phyloP scores from a whole-genome alignment of 352 stramenopile genomes.

The Nothophytophthora sp. region DNA sequence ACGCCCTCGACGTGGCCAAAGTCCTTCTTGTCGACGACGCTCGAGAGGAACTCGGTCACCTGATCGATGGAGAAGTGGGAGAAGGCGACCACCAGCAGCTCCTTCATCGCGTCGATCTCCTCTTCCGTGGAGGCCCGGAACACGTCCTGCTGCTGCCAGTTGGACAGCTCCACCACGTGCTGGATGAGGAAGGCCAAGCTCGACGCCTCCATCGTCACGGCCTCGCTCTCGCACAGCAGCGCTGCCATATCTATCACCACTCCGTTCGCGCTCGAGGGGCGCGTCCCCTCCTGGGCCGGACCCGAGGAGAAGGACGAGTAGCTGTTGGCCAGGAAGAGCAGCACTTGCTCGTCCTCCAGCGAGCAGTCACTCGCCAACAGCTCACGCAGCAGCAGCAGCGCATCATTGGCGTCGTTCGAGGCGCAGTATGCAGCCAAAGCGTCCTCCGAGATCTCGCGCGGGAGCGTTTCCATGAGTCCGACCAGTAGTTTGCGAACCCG shows the following conservation, averaged over 20 bases:
- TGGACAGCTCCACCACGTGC: conserved; percentile 46
- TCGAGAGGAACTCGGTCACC: conserved; percentile 47
- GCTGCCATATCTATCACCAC: conserved; percentile 29
- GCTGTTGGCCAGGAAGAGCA: conserved; percentile 65
- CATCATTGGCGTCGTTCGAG: conserved; percentile 27
- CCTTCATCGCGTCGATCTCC: conserved; percentile 43
- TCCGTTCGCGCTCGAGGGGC: conserved; percentile 22
- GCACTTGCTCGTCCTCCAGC: conserved; percentile 53
- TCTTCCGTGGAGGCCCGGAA: conserved; percentile 19
- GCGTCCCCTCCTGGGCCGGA: conserved; percentile 16
- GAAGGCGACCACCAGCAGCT: conserved; percentile 40
- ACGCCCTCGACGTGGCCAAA: conserved; percentile 35
- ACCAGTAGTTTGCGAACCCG: conserved; percentile 52
- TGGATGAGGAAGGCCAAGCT: conserved; percentile 54
- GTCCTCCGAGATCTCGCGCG: conserved; percentile 38
- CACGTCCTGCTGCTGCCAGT: conserved; percentile 17
- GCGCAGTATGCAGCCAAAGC: conserved; percentile 64
- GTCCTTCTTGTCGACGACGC: conserved; percentile 42
- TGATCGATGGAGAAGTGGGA: conserved; percentile 36
- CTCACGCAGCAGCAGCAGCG: conserved; percentile 39
- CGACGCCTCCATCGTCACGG: conserved; percentile 30
- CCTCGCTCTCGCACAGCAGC: conserved; percentile 27
- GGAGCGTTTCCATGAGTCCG: conserved; percentile 37
- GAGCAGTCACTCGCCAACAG: conserved; percentile 30
- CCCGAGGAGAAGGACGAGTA: conserved; percentile 22